These are phyloP conservation scores for Dendrobium catenatum DNA, from an alignment of 106 monocot species.

Conservation along the genomic window DNA sequence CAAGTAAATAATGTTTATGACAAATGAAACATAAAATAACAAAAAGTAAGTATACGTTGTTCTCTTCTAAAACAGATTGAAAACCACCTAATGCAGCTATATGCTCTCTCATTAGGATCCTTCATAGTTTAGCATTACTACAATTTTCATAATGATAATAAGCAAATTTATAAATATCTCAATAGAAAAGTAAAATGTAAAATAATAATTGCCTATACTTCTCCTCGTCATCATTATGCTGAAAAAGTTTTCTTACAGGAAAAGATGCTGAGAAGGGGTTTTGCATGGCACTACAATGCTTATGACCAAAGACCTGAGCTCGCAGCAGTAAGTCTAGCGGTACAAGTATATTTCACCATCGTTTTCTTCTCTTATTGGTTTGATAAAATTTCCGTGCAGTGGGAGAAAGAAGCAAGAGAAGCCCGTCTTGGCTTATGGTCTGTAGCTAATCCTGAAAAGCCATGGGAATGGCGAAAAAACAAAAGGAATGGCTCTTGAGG, in stretches of 20 bases:
- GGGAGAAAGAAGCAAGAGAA: slow-evolving; percentile 71
- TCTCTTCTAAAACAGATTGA: too few relatives aligned
- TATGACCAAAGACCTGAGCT: slow-evolving; percentile 78
- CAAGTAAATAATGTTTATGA: not conserved
- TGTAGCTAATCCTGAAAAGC: slow-evolving; percentile 67
- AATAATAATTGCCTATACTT: too few relatives aligned
- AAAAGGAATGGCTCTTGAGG: slow-evolving; percentile 34
- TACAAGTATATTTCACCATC: not conserved
- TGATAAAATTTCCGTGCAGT: slow-evolving; percentile 23
- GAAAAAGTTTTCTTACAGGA: slow-evolving; percentile 30
- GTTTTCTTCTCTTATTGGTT: not conserved
- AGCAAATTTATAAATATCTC: too few relatives aligned
- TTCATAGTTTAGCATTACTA: too few relatives aligned
- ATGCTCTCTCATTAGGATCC: too few relatives aligned
- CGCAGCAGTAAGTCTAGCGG: slow-evolving; percentile 33
- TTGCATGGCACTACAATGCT: slow-evolving; percentile 82
- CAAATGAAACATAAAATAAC: too few relatives aligned
- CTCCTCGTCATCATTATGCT: not conserved
- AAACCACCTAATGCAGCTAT: too few relatives aligned
- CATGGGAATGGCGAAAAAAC: slow-evolving; percentile 91
- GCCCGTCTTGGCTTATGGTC: slow-evolving; percentile 72
- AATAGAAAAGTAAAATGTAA: too few relatives aligned
- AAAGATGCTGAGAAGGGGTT: slow-evolving; percentile 69
- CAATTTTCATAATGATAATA: too few relatives aligned
- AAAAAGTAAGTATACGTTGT: too few relatives aligned